Conservation (phyloP, 1,284 basidiomycete species). For the Xerocomus nothofagi region DNA sequence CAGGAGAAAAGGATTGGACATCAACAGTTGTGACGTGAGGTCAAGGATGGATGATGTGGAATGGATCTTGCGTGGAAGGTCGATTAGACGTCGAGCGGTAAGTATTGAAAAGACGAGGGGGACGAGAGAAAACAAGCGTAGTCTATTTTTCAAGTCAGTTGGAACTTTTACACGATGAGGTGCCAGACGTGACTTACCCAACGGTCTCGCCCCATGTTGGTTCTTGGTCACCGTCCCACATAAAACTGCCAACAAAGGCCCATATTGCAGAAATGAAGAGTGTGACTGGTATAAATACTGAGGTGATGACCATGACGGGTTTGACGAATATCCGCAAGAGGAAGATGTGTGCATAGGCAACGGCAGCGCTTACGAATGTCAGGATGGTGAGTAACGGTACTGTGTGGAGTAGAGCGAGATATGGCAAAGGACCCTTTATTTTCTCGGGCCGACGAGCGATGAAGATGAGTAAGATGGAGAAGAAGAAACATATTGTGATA, state of each 20-base stretch:
- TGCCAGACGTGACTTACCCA: conserved; percentile 53
- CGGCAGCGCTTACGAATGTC: conserved; percentile 67
- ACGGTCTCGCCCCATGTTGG: conserved; percentile 80
- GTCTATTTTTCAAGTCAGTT: conserved; percentile 35
- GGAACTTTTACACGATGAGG: not conserved
- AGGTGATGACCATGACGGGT: conserved; percentile 79
- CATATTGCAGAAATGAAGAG: conserved; percentile 81
- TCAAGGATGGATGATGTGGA: conserved; percentile 77
- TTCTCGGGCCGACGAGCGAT: conserved; percentile 42
- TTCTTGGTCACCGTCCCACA: conserved; percentile 69
- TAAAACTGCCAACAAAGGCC: conserved; percentile 89
- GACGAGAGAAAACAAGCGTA: conserved; percentile 77
- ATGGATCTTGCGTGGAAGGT: conserved; percentile 66
- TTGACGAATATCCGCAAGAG: conserved; percentile 77
- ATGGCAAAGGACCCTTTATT: conserved; percentile 51
- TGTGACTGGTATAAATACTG: conserved; percentile 77
- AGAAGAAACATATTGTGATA: conserved; percentile 58
- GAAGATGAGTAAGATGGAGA: conserved; percentile 64
- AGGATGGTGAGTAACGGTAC: conserved; percentile 82
- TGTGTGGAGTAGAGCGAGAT: conserved; percentile 77
- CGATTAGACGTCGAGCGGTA: conserved; percentile 70
- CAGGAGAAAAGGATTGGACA: conserved; percentile 79
- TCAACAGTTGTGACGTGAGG: conserved; percentile 76
- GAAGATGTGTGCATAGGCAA: conserved; percentile 77
- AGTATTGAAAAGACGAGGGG: conserved; percentile 70